Evolutionary conservation across 2,329 filamentous ascomycete genomes (phyloP).

Genomic region (Chaetomiaceae sp.): DNA sequence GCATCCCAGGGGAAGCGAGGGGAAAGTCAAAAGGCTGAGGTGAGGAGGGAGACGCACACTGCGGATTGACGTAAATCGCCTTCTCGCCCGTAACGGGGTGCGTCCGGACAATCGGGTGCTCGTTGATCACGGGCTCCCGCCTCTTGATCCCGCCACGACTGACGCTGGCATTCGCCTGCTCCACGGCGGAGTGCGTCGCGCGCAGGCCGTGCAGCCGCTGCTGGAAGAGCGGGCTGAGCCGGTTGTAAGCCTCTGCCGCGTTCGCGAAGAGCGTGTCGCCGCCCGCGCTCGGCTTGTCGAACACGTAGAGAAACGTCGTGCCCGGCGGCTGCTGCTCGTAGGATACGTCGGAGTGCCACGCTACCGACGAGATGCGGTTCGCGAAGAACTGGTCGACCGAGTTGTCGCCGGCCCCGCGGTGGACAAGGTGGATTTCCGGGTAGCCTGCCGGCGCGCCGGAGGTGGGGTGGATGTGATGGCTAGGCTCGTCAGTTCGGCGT

Average conservation of each 20-base stretch:
- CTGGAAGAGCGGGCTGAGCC: slow-evolving; percentile 73
- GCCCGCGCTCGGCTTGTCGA: slow-evolving; percentile 75
- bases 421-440: slow-evolving; percentile 67
- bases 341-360: slow-evolving; percentile 85
- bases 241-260: slow-evolving; percentile 73
- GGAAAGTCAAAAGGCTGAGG: too few relatives aligned
- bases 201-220: slow-evolving; percentile 75
- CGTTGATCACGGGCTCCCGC: slow-evolving; percentile 68
- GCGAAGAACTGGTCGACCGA: slow-evolving; percentile 56
- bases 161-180: slow-evolving; percentile 71
- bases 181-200: slow-evolving; percentile 75
- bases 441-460: slow-evolving; percentile 64
- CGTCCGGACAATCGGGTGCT: slow-evolving; percentile 75
- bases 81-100: slow-evolving; percentile 82
- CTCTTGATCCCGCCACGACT: slow-evolving; percentile 65
- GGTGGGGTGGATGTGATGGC: slow-evolving; percentile 70
- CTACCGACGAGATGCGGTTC: slow-evolving; percentile 71
- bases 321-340: slow-evolving; percentile 87
- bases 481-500: not conserved
- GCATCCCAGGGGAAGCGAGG: too few relatives aligned
- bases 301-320: slow-evolving; percentile 81
- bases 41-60: slow-evolving; percentile 55
- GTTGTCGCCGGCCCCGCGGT: slow-evolving; percentile 63
- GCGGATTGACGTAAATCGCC: slow-evolving; percentile 75
- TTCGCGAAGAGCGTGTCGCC: slow-evolving; percentile 84